Conservation (phyloP, 495 filamentous ascomycete species). For the Aspergillus wentii region DNA sequence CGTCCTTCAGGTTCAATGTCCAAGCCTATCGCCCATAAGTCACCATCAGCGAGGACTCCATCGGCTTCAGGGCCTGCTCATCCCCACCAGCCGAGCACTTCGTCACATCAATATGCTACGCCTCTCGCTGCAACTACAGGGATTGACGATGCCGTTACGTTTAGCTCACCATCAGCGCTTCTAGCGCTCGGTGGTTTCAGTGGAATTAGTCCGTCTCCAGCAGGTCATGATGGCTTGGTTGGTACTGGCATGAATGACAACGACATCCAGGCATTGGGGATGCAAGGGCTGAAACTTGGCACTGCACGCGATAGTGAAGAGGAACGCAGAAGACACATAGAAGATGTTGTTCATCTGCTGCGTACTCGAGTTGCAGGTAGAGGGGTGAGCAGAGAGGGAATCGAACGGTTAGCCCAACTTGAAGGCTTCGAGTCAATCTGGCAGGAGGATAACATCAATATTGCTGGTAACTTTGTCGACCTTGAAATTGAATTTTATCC, state of each 20-base stretch:
- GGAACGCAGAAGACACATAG: conserved; percentile 50
- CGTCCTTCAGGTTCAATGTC: conserved; percentile 35
- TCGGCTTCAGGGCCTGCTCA: conserved; percentile 31
- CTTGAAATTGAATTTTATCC: conserved; percentile 47
- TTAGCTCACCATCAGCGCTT: conserved; percentile 43
- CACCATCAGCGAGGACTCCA: conserved; percentile 39
- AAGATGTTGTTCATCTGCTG: conserved; percentile 38
- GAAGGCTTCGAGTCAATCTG: conserved; percentile 72
- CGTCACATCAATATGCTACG: conserved; percentile 39
- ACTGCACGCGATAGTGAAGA: conserved; percentile 43
- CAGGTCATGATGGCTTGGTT: conserved; percentile 35
- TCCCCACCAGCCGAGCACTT: conserved; percentile 20
- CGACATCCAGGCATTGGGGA: conserved; percentile 40
- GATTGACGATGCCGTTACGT: conserved; percentile 38
- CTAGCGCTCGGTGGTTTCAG: conserved; percentile 38
- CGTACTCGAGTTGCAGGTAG: conserved; percentile 39
- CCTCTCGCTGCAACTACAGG: conserved; percentile 29
- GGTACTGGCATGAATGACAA: conserved; percentile 37
- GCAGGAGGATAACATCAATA: conserved; percentile 62
- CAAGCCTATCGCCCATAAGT: conserved; percentile 39
- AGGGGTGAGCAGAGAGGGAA: conserved; percentile 71
- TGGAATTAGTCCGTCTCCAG: conserved; percentile 39
- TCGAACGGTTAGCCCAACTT: conserved; percentile 69
- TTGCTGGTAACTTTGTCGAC: conserved; percentile 61
- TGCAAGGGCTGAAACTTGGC: conserved; percentile 37